Base-by-base conservation (phyloP, 2,329 filamentous ascomycete genomes). In the Claviceps paspali region DNA sequence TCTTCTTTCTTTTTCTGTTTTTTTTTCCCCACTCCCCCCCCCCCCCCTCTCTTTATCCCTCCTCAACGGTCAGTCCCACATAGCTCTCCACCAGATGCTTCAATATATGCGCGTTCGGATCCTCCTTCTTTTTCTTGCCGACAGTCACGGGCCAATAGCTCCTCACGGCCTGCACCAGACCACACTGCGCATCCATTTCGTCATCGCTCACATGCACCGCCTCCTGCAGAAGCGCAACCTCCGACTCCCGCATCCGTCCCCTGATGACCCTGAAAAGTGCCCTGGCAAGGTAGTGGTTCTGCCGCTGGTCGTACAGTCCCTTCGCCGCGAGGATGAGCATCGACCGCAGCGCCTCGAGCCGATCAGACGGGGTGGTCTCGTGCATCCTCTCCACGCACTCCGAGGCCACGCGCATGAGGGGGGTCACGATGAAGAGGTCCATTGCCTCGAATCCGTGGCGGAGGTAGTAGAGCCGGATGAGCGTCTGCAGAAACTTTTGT, bases 301-400 rank as follows among this genome's bases (percentile, higher is more conserved):
- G 28, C 5, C 36, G 19, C 22, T 33, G 31, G n/a, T 23, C 31
- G 7, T 33, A 33, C 7, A 60, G 38, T 0, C 58, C 57, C 24
- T 57, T 52, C 1, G 51, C 53, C 8, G 52, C 44, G 2, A 61
- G 43, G n/a, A 61, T 43, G 1, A 61, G 49, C 0, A 51, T 54
- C 0, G 57, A 55, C 9, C 53, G 48, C n/a, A 59, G 30, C 0
- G 42, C 31, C 27, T 57, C 50, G 0, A 50, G 37, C 30, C 48
- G 34, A 2, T 27, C 8, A 1, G 21, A n/a, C 0, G 48, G 15
- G 0, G 36, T 43, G 1, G 43, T 15, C 6, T 46, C 38, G 3
- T 38, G 35, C 7, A 61, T 51, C 10, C 47, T 41, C 6, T 52
- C 41, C 17, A 57, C 40, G 7, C 46, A 50, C 2, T 51, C 47